Base-by-base conservation (phyloP, 1,284 basidiomycete species). In the Grifola frondosa region DNA sequence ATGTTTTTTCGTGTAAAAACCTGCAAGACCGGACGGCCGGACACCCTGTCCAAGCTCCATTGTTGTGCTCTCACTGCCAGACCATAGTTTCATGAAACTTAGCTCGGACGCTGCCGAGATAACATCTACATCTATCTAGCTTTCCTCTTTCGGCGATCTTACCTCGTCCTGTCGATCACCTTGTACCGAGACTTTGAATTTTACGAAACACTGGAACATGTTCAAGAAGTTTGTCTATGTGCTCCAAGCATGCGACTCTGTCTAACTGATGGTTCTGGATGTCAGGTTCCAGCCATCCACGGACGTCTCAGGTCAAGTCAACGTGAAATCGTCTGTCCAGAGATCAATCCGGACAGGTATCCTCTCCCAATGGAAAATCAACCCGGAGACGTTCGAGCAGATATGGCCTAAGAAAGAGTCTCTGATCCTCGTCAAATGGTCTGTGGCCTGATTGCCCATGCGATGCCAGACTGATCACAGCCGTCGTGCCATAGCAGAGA, bases 341-440 rank as follows among this genome's bases (percentile, higher is more conserved):
- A 79, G 97, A 60, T 80, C 82, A 50, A 94, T 98, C 65, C 84
- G 97, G 39, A 70, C 83, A 24, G 77, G 77, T 44, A 72, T 98
- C 24, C 75, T 96, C 41, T 78, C 85, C 24, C 93, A 97, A 62
- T 89, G 92, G 79, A 91, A 88, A 46, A 78, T 91, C 49, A 82
- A 82, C 52, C 78, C 78, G 35, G 89, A 88, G 51, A 81, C 81
- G 2, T 71, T 99, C 17, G 97, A 99, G 63, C 78, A 81, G 57
- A 81, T 99, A 44, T 98, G 97, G 97, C 93, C 95, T 11, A 99
- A 99, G 85, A 99, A 99, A 76, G 95, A 98, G 70, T 75, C 85
- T 1, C 74, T 98, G 34, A 87, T 90, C 7, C 84, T 90, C 56
- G 90, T 95, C 49, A 99, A 98, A 76, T 97, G 94, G 95, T 97